A percentile compares a stretch with the other conserved stretches of the same genome.
Evolutionary conservation across 2,329 filamentous ascomycete species (phyloP).

Genomic region (Alternaria sp.): DNA sequence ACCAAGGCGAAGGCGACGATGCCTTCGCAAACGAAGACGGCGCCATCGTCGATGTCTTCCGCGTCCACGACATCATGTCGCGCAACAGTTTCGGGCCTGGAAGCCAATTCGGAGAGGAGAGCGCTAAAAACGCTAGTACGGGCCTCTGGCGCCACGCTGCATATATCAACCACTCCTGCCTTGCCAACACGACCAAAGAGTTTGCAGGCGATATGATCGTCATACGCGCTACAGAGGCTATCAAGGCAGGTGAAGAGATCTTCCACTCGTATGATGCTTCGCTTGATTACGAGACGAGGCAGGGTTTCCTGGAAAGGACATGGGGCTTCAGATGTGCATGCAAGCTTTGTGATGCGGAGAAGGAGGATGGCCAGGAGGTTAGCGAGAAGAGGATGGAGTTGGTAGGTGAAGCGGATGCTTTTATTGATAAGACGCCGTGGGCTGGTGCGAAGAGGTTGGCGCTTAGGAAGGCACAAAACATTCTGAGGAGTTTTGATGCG

Average conservation of each 20-base stretch:
- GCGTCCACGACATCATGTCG: conserved; percentile 56
- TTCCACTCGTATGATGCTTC: conserved; percentile 41
- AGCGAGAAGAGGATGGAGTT: conserved; percentile 38
- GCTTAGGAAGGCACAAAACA: conserved; percentile 35
- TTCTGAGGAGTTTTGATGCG: conserved; percentile 32
- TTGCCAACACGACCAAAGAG: conserved; percentile 53
- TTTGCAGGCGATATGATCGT: conserved; percentile 53
- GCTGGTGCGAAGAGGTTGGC: conserved; percentile 38
- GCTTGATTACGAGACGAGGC: conserved; percentile 46
- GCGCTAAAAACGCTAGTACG: conserved; percentile 35
- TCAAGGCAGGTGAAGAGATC: conserved; percentile 35
- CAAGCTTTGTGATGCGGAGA: conserved; percentile 51
- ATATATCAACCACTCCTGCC: conserved; percentile 58
- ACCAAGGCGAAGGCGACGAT: conserved; percentile 53
- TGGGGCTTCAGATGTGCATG: conserved; percentile 58
- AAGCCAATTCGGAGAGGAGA: conserved; percentile 36
- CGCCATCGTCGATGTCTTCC: conserved; percentile 60
- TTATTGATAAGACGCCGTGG: conserved; percentile 39
- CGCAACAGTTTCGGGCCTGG: conserved; percentile 58
- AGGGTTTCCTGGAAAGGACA: conserved; percentile 41
- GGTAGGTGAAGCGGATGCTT: conserved; percentile 35
- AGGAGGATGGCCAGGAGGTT: conserved; percentile 30
- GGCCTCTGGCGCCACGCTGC: conserved; percentile 55
- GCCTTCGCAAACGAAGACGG: conserved; percentile 47
- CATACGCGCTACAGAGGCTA: conserved; percentile 52